Evolutionary conservation across 768 basidiomycete genomes (phyloP).

Genomic region (Pleurotus salmoneostramineus): DNA sequence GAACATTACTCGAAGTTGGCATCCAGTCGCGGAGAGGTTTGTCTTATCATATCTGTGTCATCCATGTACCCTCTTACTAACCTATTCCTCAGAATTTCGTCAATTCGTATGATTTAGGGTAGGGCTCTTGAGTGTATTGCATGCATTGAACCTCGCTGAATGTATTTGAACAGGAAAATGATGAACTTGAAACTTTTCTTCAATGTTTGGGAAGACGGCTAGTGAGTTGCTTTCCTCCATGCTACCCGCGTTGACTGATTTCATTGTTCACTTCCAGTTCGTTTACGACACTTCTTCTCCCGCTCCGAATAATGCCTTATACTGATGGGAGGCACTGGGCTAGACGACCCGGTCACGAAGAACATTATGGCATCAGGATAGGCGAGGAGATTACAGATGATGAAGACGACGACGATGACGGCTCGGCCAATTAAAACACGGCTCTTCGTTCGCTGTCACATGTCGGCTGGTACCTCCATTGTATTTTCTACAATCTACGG

Average conservation of each 20-base stretch:
- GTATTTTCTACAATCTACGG: background rate
- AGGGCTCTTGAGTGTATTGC: conserved; percentile 13
- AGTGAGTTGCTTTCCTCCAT: conserved; percentile 49
- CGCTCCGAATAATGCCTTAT: conserved; percentile 74
- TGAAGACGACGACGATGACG: conserved; percentile 44
- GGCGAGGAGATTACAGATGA: conserved; percentile 92
- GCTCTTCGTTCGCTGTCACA: too few relatives aligned
- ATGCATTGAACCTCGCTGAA: background rate
- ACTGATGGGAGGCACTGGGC: conserved; percentile 85
- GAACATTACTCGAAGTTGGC: conserved; percentile 72
- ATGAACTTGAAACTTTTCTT: conserved; percentile 84
- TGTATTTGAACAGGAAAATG: conserved; percentile 30
- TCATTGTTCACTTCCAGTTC: conserved; percentile 43
- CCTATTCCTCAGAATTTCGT: conserved; percentile 57
- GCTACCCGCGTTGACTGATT: background rate
- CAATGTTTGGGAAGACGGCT: conserved; percentile 75
- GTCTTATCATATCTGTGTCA: conserved; percentile 16
- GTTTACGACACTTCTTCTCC: conserved; percentile 74
- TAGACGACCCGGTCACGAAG: conserved; percentile 57
- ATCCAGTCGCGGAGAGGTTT: conserved; percentile 62
- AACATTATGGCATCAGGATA: conserved; percentile 57
- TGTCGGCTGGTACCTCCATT: too few relatives aligned
- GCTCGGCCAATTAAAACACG: too few relatives aligned
- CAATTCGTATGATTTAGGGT: conserved; percentile 92
- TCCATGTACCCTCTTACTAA: background rate